These are phyloP conservation scores for Apium graveolens DNA, from an alignment of 129 eudicot species.

Conservation along the genomic window DNA sequence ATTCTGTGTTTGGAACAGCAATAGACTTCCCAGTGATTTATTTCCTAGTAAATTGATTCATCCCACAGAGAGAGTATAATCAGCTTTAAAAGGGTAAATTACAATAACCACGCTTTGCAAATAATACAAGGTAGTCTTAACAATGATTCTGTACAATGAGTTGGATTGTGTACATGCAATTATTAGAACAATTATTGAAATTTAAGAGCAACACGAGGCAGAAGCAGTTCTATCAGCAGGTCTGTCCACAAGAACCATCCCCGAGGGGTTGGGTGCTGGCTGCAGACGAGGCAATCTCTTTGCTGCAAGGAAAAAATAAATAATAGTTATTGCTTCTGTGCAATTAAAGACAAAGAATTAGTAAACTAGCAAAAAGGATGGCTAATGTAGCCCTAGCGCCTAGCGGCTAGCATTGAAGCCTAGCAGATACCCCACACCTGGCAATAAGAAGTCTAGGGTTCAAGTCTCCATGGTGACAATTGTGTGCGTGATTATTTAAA, in stretches of 20 bases:
- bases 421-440: not conserved
- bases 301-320: constrained; percentile 20
- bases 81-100: not conserved
- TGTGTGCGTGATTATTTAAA: too few relatives aligned
- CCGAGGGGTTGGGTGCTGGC: constrained; percentile 31
- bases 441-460: not conserved
- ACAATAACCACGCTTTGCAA: not conserved
- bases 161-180: not conserved
- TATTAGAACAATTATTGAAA: not conserved
- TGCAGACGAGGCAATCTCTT: constrained; percentile 38
- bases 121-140: not conserved
- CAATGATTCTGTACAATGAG: not conserved
- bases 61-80: not conserved
- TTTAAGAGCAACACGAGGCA: constrained; percentile 33
- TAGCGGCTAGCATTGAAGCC: not conserved
- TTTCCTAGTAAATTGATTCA: not conserved
- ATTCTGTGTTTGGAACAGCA: not conserved
- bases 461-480: not conserved
- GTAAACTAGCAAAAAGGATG: not conserved
- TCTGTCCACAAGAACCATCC: constrained; percentile 40
- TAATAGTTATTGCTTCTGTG: not conserved
- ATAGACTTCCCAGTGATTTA: not conserved
- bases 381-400: too few relatives aligned
- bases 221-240: constrained; percentile 24
- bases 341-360: not conserved